Conservation (phyloP, 2,329 filamentous ascomycete species). For the Talaromyces sp. region DNA sequence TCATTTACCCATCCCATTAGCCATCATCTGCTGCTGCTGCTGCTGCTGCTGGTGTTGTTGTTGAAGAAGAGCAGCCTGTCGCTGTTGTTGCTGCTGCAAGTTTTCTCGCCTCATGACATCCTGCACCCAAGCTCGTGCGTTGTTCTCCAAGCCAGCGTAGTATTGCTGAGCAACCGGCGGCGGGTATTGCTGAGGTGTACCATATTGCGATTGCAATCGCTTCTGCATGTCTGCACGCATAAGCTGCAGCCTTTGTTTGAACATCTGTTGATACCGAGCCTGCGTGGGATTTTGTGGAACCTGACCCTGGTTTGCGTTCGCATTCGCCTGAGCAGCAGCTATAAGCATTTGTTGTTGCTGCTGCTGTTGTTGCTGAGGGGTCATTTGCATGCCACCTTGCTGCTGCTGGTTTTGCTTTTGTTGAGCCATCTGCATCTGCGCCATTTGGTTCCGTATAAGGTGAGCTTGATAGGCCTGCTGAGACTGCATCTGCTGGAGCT, state of each 20-base stretch:
- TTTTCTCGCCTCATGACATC: slow-evolving; percentile 38
- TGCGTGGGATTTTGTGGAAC: slow-evolving; percentile 31
- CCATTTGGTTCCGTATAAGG: slow-evolving; percentile 21
- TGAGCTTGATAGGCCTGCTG: slow-evolving; percentile 23
- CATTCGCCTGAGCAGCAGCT: slow-evolving; percentile 34
- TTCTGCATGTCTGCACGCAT: slow-evolving; percentile 38
- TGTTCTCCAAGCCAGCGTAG: slow-evolving; percentile 35
- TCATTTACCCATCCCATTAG: slow-evolving; percentile 39
- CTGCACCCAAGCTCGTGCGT: slow-evolving; percentile 36
- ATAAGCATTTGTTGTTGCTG: slow-evolving; percentile 39
- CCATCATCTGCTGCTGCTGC: slow-evolving; percentile 43
- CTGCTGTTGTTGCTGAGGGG: slow-evolving; percentile 31
- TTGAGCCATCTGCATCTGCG: slow-evolving; percentile 31
- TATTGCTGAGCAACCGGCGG: slow-evolving; percentile 39
- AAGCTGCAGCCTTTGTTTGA: slow-evolving; percentile 34
- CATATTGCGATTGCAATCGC: slow-evolving; percentile 38
- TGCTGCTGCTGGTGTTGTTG: slow-evolving; percentile 33
- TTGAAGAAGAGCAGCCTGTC: slow-evolving; percentile 14
- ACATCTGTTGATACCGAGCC: slow-evolving; percentile 36
- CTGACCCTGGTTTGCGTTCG: slow-evolving; percentile 36
- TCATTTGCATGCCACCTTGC: slow-evolving; percentile 19
- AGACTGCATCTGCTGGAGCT: slow-evolving; percentile 23
- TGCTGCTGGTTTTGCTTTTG: slow-evolving; percentile 24
- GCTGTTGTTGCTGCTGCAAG: slow-evolving; percentile 30
- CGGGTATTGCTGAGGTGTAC: slow-evolving; percentile 38